These are phyloP conservation scores for Trypanosoma scelopori DNA, from an alignment of 208 protist species.

Conservation along the genomic window DNA sequence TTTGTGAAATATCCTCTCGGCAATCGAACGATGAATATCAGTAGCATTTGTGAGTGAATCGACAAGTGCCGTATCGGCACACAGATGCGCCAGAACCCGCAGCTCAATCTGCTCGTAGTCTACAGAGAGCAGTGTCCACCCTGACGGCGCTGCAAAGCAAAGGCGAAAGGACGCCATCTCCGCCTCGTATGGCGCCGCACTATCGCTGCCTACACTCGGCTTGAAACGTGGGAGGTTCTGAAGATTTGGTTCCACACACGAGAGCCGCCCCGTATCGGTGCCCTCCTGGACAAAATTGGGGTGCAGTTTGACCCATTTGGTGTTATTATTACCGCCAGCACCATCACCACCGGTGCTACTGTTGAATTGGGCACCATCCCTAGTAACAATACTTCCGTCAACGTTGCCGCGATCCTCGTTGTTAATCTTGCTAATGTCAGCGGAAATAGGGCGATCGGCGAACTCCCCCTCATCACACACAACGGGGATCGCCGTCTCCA, in stretches of 20 bases:
- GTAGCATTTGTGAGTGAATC: slow-evolving; percentile 55
- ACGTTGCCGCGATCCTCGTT: too few relatives aligned
- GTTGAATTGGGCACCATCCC: background rate
- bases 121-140: slow-evolving; percentile 67
- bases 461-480: slow-evolving; percentile 24
- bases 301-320: slow-evolving; percentile 41
- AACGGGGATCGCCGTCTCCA: slow-evolving; percentile 59
- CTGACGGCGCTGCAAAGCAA: slow-evolving; percentile 71
- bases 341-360: background rate
- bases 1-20: slow-evolving; percentile 75
- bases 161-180: slow-evolving; percentile 66
- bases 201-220: slow-evolving; percentile 7
- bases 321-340: background rate
- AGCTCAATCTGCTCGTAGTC: slow-evolving; percentile 93
- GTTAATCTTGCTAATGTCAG: background rate
- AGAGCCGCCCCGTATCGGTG: slow-evolving; percentile 89
- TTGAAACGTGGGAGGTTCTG: slow-evolving; percentile 81
- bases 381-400: background rate
- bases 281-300: slow-evolving; percentile 86
- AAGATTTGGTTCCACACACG: slow-evolving; percentile 88
- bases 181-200: slow-evolving; percentile 6
- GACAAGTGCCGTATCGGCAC: slow-evolving; percentile 59
- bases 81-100: slow-evolving; percentile 88
- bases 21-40: slow-evolving; percentile 83
- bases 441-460: slow-evolving; percentile 12